Conservation (phyloP, 768 basidiomycete genomes). For the Lentinula raphanica region DNA sequence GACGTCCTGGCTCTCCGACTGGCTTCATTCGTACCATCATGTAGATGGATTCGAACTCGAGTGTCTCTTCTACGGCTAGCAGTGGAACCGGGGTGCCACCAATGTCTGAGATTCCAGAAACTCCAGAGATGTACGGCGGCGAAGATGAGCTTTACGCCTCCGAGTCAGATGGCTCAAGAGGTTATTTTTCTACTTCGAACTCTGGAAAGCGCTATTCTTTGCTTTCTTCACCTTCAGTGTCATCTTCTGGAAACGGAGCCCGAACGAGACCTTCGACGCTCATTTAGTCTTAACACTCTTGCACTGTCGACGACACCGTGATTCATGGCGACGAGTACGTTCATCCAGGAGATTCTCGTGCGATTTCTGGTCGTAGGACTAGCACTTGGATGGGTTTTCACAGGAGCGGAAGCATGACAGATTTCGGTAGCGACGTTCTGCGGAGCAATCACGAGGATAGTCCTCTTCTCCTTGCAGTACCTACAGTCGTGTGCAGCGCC, state of each 20-base stretch:
- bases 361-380: slow-evolving; percentile 55
- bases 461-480: slow-evolving; percentile 1
- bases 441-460: neutral
- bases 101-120: slow-evolving; percentile 63
- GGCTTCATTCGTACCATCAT: slow-evolving; percentile 68
- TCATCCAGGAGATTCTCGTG: slow-evolving; percentile 68
- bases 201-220: slow-evolving; percentile 1
- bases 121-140: slow-evolving; percentile 29
- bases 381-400: slow-evolving; percentile 44
- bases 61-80: slow-evolving; percentile 34
- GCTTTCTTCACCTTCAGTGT: slow-evolving; percentile 24
- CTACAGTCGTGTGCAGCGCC: neutral
- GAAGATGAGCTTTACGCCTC: slow-evolving; percentile 35
- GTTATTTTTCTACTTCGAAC: slow-evolving; percentile 1
- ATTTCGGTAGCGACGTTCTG: slow-evolving; percentile 51
- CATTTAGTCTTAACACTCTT: slow-evolving; percentile 51
- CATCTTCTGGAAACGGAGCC: slow-evolving; percentile 33
- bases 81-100: slow-evolving; percentile 61
- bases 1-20: slow-evolving; percentile 34
- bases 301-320: slow-evolving; percentile 70
- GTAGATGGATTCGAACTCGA: slow-evolving; percentile 44
- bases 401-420: slow-evolving; percentile 71
- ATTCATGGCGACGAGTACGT: slow-evolving; percentile 62
- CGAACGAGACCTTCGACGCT: slow-evolving; percentile 38
- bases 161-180: slow-evolving; percentile 3